A percentile compares a stretch with the other conserved stretches of the same genome.
Evolutionary conservation across 345 rosid genomes (phyloP).

Genomic region (Trapa incisa): DNA sequence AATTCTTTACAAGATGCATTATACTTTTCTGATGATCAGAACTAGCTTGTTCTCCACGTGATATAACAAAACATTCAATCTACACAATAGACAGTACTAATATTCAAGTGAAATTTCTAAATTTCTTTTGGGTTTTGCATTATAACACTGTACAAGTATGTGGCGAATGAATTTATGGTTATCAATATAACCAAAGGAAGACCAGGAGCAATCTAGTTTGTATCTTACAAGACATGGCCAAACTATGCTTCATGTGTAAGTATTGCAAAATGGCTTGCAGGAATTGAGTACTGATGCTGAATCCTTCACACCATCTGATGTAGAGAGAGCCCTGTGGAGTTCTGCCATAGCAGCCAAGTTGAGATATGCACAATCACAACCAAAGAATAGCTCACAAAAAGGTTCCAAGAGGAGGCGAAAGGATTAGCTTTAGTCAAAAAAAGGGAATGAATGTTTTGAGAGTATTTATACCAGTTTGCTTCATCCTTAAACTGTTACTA

Average conservation of each 20-base stretch:
- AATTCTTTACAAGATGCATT: no score
- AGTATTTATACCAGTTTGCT: background rate
- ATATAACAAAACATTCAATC: no score
- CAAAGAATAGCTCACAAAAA: constrained; percentile 19
- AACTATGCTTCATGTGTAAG: background rate
- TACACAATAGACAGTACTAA: background rate
- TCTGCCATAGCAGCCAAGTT: constrained; percentile 32
- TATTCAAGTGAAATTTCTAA: no score
- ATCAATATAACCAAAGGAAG: background rate
- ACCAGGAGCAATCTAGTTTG: background rate
- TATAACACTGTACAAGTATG: background rate
- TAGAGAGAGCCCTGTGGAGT: constrained; percentile 87
- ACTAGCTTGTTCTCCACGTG: no score
- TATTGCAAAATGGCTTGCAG: constrained; percentile 18
- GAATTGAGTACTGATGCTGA: constrained; percentile 47
- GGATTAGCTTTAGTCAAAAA: constrained; percentile 18
- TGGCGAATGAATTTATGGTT: background rate
- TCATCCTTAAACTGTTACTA: background rate
- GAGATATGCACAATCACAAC: constrained; percentile 13
- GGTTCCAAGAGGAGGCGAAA: constrained; percentile 52
- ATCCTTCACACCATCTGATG: constrained; percentile 53
- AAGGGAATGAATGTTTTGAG: background rate
- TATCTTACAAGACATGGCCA: background rate
- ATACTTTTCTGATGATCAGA: no score
- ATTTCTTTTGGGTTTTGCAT: no score